Evolutionary conservation across 2,329 filamentous ascomycete species (phyloP), one percentile per base, ranked within the genome.

Genomic region (Rhinocladiella similis): DNA sequence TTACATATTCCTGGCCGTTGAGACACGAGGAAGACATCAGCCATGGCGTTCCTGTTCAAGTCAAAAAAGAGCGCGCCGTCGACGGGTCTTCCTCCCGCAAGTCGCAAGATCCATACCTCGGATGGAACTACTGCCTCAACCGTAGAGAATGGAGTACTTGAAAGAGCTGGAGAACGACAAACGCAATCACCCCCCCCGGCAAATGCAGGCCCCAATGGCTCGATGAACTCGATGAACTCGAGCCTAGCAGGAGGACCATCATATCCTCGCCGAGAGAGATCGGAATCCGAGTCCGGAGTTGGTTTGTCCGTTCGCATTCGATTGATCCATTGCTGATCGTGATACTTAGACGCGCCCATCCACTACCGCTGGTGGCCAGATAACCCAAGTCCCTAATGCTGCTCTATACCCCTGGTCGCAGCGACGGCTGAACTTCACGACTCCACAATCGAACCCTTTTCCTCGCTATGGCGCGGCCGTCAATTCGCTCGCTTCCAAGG

Each of bases 361-460:
- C 38, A 36, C 50, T 33, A 55, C 57, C 57, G 36, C 46, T 62
- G 60, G 63, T 57, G 39, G 73, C 67, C 64, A 70, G 72, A 60
- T 65, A 67, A 42, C 75, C 80, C 64, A 82, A 63, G 82, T 84
- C 61, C 81, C 85, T 39, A 94, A 92, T 72, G 80, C 87, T 39
- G 91, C 91, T 4, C 84, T 96, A 53, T 99, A 97, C 69, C 94
- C 94, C 0, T 99, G 94, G 94, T 96, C 93, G 62, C 90, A 96
- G 70, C 86, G 91, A 58, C 86, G 90, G 54, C 75, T 99, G 51
- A 93, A 89, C 63, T 96, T 96, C 72, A 90, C 90, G 14, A 86
- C 90, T 4, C 83, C 87, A 2, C 87, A 91, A 68, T 83, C 87
- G 10, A 92, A 90, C 65, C 94, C 94, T 0, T 99, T 99, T 66